phyloP scores from a whole-genome alignment of 2,329 filamentous ascomycete genomes.

The Cladosporium sp. region DNA sequence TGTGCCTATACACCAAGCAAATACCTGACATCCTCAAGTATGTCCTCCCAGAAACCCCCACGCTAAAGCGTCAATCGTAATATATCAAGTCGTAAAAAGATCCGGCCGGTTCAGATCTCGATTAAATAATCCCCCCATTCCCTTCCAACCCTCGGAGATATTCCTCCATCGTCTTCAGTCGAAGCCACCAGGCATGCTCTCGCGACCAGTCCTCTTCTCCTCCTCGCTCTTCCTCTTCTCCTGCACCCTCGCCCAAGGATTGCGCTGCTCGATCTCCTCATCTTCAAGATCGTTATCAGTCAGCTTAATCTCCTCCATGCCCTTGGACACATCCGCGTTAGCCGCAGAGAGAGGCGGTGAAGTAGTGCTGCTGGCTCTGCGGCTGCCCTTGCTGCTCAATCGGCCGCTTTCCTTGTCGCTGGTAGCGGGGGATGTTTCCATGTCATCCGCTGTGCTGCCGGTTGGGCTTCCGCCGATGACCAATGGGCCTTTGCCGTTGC shows the following conservation, averaged over 20 bases:
- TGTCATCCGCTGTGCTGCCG: slow-evolving; percentile 31
- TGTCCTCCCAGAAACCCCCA: background rate
- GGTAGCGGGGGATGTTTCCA: slow-evolving; percentile 32
- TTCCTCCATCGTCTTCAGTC: too few species aligned
- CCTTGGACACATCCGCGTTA: slow-evolving; percentile 9
- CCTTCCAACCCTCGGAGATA: too few species aligned
- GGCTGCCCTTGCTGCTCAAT: slow-evolving; percentile 11
- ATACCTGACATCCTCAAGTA: background rate
- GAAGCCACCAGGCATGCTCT: slow-evolving; percentile 38
- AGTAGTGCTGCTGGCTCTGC: slow-evolving; percentile 7
- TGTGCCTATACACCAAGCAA: background rate
- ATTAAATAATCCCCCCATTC: too few species aligned
- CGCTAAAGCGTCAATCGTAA: slow-evolving; percentile 7
- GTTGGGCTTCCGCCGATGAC: slow-evolving; percentile 31
- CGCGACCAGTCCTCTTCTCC: slow-evolving; percentile 23
- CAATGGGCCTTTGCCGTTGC: slow-evolving; percentile 31
- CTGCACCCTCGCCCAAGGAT: slow-evolving; percentile 32
- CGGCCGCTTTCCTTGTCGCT: slow-evolving; percentile 11
- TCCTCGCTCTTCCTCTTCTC: slow-evolving; percentile 26
- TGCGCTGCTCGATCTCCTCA: slow-evolving; percentile 24
- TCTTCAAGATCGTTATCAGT: slow-evolving; percentile 26
- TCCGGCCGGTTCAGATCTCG: background rate
- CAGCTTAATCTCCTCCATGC: slow-evolving; percentile 24
- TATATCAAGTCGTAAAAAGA: background rate
- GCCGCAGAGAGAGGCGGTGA: background rate